A percentile compares a stretch with the other conserved stretches of the same genome.
Evolutionary conservation across 208 protist species (phyloP).

Genomic region (Wallacemonas collosoma): DNA sequence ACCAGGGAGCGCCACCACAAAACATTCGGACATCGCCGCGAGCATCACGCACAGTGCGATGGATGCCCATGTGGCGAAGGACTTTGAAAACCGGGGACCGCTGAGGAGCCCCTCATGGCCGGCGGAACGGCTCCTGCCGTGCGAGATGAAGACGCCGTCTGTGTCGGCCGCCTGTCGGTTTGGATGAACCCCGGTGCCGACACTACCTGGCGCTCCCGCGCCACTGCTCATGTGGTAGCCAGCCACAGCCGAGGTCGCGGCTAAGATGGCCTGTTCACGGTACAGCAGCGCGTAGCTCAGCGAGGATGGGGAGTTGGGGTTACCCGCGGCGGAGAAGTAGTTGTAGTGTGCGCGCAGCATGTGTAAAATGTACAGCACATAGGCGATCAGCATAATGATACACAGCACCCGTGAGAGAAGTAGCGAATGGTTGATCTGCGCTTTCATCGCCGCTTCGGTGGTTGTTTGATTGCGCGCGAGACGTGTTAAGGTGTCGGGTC

Average conservation of each 20-base stretch:
- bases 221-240: neutral
- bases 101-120: conserved; percentile 13
- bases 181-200: neutral
- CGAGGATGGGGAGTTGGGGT: conserved; percentile 38
- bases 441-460: conserved; percentile 8
- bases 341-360: conserved; percentile 38
- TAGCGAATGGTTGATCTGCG: conserved; percentile 27
- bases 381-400: conserved; percentile 31
- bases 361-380: conserved; percentile 38
- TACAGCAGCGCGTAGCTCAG: conserved; percentile 47
- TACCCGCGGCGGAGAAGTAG: conserved; percentile 42
- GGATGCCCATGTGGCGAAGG: conserved; percentile 34
- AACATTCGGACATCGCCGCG: conserved; percentile 25
- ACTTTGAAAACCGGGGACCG: conserved; percentile 35
- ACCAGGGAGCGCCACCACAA: conserved; percentile 43
- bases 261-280: conserved; percentile 18
- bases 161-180: neutral
- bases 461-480: conserved; percentile 16
- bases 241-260: neutral
- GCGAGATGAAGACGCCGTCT: neutral
- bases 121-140: neutral
- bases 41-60: conserved; percentile 28
- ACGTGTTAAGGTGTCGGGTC: conserved; percentile 19
- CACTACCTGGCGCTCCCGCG: neutral
- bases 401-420: conserved; percentile 41